phyloP scores from a whole-genome alignment of 768 basidiomycete genomes.

The Amyloporia xantha region DNA sequence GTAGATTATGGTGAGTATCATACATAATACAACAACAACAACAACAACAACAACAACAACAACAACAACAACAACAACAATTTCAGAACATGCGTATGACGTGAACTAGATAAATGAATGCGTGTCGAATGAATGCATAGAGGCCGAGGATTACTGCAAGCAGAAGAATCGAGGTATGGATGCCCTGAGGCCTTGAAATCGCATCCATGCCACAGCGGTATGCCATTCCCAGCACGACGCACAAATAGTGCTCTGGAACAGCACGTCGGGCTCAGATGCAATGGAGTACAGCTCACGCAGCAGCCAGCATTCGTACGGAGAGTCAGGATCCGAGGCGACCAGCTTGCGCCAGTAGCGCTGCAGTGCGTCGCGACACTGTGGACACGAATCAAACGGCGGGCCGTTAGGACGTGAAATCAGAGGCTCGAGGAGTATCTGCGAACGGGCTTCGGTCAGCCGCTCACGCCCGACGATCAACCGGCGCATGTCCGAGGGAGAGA shows the following conservation, averaged over 20 bases:
- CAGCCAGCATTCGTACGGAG: constrained; percentile 17
- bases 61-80: no score
- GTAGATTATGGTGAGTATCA: no score
- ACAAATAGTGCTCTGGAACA: background rate
- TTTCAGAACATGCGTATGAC: no score
- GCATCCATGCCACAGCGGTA: background rate
- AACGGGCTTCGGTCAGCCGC: constrained; percentile 21
- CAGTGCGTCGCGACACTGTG: constrained; percentile 2
- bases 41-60: no score
- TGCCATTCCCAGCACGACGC: background rate
- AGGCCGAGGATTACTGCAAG: no score
- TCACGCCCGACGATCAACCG: constrained; percentile 28
- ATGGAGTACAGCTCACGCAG: constrained; percentile 18
- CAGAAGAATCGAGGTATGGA: constrained; percentile 1
- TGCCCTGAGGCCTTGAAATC: background rate
- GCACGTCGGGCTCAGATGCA: background rate
- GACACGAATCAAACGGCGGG: constrained; percentile 5
- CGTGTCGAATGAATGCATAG: no score
- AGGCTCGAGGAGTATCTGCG: constrained; percentile 13
- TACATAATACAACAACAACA: no score
- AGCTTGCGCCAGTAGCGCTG: constrained; percentile 7
- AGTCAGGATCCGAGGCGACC: constrained; percentile 8
- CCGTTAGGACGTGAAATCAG: background rate
- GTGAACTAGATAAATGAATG: no score
- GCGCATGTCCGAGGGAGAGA: constrained; percentile 24